A percentile compares a stretch with the other conserved stretches of the same genome.
Conservation (phyloP, 2,329 filamentous ascomycete species). For the Cephalotrichum gorgonifer region DNA sequence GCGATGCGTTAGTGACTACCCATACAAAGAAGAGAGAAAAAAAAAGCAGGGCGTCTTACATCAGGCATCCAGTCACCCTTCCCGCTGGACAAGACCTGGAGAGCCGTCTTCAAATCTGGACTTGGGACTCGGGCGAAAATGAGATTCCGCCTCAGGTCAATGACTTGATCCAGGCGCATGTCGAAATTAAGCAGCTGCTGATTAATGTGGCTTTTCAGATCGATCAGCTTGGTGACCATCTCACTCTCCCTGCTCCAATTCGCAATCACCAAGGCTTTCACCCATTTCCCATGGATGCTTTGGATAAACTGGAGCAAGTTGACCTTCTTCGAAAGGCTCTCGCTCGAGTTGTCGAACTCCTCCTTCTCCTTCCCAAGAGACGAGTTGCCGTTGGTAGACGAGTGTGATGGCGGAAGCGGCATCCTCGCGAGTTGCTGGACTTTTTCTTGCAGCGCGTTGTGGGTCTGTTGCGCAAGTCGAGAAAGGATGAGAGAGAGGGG, state of each 20-base stretch:
- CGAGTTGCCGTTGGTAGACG: constrained; percentile 39
- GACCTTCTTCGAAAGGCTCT: constrained; percentile 68
- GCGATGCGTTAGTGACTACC: not conserved
- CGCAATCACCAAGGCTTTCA: constrained; percentile 82
- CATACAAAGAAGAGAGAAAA: constrained; percentile 1
- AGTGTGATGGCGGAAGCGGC: constrained; percentile 37
- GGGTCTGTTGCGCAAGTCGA: constrained; percentile 73
- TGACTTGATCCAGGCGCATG: constrained; percentile 49
- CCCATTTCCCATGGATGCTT: constrained; percentile 73
- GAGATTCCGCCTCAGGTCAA: constrained; percentile 64
- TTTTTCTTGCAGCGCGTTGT: constrained; percentile 63
- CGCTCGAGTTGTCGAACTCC: constrained; percentile 41
- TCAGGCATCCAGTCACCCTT: constrained; percentile 71
- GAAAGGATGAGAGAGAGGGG: constrained; percentile 65
- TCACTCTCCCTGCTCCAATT: constrained; percentile 78
- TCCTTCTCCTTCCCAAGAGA: constrained; percentile 13
- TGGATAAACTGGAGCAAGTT: constrained; percentile 68
- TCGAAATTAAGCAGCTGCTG: constrained; percentile 51
- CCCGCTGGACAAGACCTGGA: constrained; percentile 74
- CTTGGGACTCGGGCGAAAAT: constrained; percentile 68
- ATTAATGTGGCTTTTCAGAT: constrained; percentile 68
- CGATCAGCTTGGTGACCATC: constrained; percentile 78
- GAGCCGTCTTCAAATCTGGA: constrained; percentile 81
- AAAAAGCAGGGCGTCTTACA: too few relatives aligned
- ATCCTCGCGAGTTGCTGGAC: constrained; percentile 62